Evolutionary conservation across 225 moss, liverwort and hornwort species (phyloP).

Genomic region (Pseudoscleropodium purum): DNA sequence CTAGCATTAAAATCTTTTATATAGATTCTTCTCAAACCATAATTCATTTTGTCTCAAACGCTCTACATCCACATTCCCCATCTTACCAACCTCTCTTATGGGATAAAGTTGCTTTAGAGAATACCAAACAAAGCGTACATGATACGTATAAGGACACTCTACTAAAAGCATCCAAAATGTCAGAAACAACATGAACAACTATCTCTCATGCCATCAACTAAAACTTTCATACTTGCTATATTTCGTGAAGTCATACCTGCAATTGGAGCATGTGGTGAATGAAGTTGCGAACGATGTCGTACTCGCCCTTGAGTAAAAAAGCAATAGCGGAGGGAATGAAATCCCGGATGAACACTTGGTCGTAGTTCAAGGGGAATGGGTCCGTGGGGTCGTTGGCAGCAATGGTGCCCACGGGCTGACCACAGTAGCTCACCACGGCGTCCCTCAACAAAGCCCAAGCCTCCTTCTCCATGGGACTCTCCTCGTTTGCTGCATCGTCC

Average conservation of each 20-base stretch:
- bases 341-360: slow-evolving; percentile 63
- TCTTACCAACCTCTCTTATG: background rate
- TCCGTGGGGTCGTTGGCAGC: slow-evolving; percentile 74
- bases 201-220: background rate
- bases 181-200: background rate
- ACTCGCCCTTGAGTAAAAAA: slow-evolving; percentile 76
- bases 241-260: slow-evolving; percentile 37
- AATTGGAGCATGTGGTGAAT: slow-evolving; percentile 70
- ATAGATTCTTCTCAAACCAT: background rate
- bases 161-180: background rate
- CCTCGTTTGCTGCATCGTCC: background rate
- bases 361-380: slow-evolving; percentile 48
- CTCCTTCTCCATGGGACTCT: background rate
- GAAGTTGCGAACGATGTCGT: slow-evolving; percentile 69
- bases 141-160: background rate
- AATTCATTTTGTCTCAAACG: background rate
- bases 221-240: background rate
- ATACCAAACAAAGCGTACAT: background rate
- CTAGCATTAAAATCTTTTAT: background rate
- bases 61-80: background rate
- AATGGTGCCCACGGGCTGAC: slow-evolving; percentile 66
- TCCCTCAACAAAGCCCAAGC: background rate
- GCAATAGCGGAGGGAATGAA: slow-evolving; percentile 76
- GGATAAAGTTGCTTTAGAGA: background rate
- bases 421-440: slow-evolving; percentile 61